A percentile compares a stretch with the other conserved stretches of the same genome.
Evolutionary conservation across 495 filamentous ascomycete genomes (phyloP).

Genomic region (Annulohypoxylon stygium): DNA sequence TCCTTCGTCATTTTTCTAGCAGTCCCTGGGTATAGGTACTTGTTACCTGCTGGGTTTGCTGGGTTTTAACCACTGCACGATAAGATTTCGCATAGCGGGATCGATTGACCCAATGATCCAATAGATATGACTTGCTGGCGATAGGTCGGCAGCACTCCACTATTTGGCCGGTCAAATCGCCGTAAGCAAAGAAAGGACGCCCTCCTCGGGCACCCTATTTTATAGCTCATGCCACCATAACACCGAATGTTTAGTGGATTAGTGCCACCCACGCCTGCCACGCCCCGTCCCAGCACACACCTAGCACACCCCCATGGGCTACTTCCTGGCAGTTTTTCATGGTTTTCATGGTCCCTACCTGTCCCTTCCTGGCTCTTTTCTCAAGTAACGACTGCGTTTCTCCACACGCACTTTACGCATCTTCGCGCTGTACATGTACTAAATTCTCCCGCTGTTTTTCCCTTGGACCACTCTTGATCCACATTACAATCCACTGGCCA

Average conservation of each 20-base stretch:
- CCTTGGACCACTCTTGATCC: neutral
- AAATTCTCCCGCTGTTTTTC: constrained; percentile 45
- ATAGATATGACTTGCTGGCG: constrained; percentile 44
- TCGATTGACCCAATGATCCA: constrained; percentile 1
- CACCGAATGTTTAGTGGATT: constrained; percentile 48
- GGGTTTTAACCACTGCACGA: constrained; percentile 13
- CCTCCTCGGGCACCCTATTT: constrained; percentile 48
- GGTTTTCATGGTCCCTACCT: neutral
- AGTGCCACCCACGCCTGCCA: constrained; percentile 40
- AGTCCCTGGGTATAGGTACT: neutral
- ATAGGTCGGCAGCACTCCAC: constrained; percentile 61
- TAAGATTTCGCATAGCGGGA: constrained; percentile 42
- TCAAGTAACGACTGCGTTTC: constrained; percentile 13
- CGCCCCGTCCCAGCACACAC: constrained; percentile 2
- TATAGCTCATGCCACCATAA: constrained; percentile 53
- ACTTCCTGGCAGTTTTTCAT: neutral
- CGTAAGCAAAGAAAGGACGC: constrained; percentile 52
- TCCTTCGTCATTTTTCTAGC: constrained; percentile 15
- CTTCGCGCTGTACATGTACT: constrained; percentile 8
- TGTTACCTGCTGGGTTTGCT: too few species aligned
- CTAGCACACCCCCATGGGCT: constrained; percentile 27
- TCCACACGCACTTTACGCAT: constrained; percentile 17
- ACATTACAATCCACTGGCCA: constrained; percentile 5
- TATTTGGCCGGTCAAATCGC: constrained; percentile 69
- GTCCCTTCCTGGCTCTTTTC: neutral